Base-by-base conservation (phyloP, 2,329 filamentous ascomycete genomes). In the Fusarium sp. region DNA sequence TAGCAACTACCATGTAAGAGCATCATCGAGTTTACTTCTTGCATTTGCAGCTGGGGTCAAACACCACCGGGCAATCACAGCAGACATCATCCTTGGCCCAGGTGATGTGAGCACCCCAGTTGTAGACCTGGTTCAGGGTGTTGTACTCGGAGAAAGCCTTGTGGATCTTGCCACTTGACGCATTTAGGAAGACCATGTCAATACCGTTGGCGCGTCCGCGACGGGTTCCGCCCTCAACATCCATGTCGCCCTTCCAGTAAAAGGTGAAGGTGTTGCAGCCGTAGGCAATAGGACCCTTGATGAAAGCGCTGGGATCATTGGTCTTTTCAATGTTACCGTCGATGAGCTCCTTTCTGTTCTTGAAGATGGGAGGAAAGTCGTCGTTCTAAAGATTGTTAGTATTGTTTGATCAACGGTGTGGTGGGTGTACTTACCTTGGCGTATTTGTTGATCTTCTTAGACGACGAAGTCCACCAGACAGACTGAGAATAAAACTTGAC, bases 241-340 rank as follows among this genome's bases (percentile, higher is more conserved):
- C 37, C n/a, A 71, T 70, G 48, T 71, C 59, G 4, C 62, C 56
- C 58, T 71, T 71, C 68, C 68, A 71, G 56, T 71, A 71, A 47
- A 71, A 57, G 6, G 49, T 67, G 39, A 71, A 71, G 14, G 51
- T 62, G 56, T 71, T 71, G 53, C 68, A 71, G n/a, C 68, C 68
- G 15, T 65, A 71, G n/a, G 52, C 52, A 9, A 71, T 53, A 7
- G 65, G 62, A 0, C 68, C 68, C 19, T 65, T 70, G 43, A 58
- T 49, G 58, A 67, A 65, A n/a, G 57, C 48, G 23, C 53, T 57
- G 8, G 62, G 61, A 48, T 71, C 50, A 2, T 62, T 61, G 6
- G 54, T 50, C 48, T 39, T 44, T n/a, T 56, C 40, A 11, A 23
- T 65, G 27, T 70, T 60, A 6, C 40, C 62, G 2, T 43, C 47